Evolutionary conservation across 345 rosid genomes (phyloP).

Genomic region (Lenwebbia sp.): DNA sequence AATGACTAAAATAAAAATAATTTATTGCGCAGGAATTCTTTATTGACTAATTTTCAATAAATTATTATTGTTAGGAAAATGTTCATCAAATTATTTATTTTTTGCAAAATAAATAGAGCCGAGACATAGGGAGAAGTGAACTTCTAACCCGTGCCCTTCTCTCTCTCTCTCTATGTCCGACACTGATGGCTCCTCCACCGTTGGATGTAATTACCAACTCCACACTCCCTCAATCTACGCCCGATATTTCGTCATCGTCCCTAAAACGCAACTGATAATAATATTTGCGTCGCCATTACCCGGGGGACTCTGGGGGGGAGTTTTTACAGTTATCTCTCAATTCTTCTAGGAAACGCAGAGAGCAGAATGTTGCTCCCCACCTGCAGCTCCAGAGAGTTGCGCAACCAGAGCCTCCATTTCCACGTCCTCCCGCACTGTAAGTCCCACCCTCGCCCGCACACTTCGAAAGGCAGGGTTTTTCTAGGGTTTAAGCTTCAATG

Average conservation of each 20-base stretch:
- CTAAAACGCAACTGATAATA: neutral
- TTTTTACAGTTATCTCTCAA: neutral
- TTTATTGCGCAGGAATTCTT: too few relatives aligned
- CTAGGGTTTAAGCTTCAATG: conserved; percentile 39
- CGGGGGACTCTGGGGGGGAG: too few relatives aligned
- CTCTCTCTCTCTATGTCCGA: too few relatives aligned
- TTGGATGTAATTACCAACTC: neutral
- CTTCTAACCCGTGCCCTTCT: too few relatives aligned
- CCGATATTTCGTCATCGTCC: neutral
- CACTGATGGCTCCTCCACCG: neutral
- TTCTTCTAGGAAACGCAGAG: conserved; percentile 2
- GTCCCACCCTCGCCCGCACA: conserved; percentile 1
- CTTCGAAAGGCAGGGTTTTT: conserved; percentile 9
- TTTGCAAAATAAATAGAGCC: too few relatives aligned
- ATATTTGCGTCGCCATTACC: neutral
- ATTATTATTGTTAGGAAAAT: too few relatives aligned
- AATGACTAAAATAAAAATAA: too few relatives aligned
- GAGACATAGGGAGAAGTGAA: too few relatives aligned
- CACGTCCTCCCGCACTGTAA: conserved; percentile 18
- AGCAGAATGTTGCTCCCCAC: conserved; percentile 20
- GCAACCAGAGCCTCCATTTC: conserved; percentile 16
- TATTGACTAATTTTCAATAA: too few relatives aligned
- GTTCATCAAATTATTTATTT: too few relatives aligned
- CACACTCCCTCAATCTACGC: neutral
- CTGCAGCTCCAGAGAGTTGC: conserved; percentile 20